Evolutionary conservation across 2,329 filamentous ascomycete species (phyloP).

Genomic region (Acrodontium crateriforme): DNA sequence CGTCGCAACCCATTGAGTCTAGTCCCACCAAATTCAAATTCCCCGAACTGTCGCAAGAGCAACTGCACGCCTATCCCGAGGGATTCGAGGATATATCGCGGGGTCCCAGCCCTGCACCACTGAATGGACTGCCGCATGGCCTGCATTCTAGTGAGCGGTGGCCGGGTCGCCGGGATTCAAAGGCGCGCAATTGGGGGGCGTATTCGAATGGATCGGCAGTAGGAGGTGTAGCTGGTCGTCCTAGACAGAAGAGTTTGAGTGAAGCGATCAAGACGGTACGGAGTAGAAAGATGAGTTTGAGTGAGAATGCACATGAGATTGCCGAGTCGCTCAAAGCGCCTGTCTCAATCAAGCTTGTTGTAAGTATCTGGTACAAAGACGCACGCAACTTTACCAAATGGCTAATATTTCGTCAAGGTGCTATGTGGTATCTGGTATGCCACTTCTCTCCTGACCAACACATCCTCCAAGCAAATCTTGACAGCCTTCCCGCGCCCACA

Average conservation of each 20-base stretch:
- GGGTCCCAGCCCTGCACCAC: slow-evolving; percentile 17
- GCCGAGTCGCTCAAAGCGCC: slow-evolving; percentile 83
- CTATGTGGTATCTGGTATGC: slow-evolving; percentile 89
- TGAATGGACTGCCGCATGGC: slow-evolving; percentile 20
- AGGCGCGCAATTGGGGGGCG: slow-evolving; percentile 27
- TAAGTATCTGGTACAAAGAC: slow-evolving; percentile 35
- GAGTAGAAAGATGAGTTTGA: slow-evolving; percentile 69
- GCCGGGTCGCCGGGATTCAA: slow-evolving; percentile 39
- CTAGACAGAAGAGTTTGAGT: slow-evolving; percentile 70
- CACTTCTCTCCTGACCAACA: slow-evolving; percentile 91
- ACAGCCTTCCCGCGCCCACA: slow-evolving; percentile 83
- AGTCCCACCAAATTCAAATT: slow-evolving; percentile 24
- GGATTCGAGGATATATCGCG: slow-evolving; percentile 11
- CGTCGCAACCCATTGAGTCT: slow-evolving; percentile 9
- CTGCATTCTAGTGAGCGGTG: slow-evolving; percentile 40
- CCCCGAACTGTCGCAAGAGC: slow-evolving; percentile 30
- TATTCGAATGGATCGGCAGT: slow-evolving; percentile 26
- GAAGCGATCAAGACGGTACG: slow-evolving; percentile 79
- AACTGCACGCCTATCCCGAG: slow-evolving; percentile 7
- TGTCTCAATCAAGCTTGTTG: slow-evolving; percentile 74
- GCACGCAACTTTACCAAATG: slow-evolving; percentile 9
- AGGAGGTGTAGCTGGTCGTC: slow-evolving; percentile 32
- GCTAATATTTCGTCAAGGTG: slow-evolving; percentile 38
- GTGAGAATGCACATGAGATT: slow-evolving; percentile 85
- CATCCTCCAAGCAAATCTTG: slow-evolving; percentile 92